Evolutionary conservation across 306 rosid genomes (phyloP).

Genomic region (Dryas octopetala): DNA sequence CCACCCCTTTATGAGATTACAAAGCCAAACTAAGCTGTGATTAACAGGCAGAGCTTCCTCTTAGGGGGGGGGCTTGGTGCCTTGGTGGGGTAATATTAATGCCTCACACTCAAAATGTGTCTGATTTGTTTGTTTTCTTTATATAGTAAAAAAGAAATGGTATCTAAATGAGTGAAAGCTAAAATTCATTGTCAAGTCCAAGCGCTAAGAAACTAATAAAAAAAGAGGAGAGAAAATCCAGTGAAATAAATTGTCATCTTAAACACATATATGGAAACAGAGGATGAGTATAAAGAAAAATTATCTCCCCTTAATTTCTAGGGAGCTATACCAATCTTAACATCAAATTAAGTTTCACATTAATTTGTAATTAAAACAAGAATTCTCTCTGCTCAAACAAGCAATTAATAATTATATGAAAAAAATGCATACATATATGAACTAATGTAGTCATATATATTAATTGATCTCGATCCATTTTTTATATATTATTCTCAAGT

Average conservation of each 20-base stretch:
- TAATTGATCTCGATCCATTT: neutral
- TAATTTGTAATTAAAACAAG: neutral
- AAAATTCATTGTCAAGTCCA: neutral
- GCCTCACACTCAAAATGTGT: too few species aligned
- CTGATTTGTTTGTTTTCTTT: too few species aligned
- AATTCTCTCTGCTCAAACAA: constrained; percentile 7
- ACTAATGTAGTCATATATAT: neutral
- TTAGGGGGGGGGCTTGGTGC: too few species aligned
- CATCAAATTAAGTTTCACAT: constrained; percentile 6
- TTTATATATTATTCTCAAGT: neutral
- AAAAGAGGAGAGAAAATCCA: neutral
- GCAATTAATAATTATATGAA: neutral
- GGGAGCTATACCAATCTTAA: constrained; percentile 6
- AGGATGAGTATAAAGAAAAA: neutral
- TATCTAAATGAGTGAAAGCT: neutral
- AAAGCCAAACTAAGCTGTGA: neutral
- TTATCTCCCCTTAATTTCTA: neutral
- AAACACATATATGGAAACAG: neutral
- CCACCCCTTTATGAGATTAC: neutral
- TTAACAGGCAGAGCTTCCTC: neutral
- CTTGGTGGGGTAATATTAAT: too few species aligned
- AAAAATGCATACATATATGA: neutral
- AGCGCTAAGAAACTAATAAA: neutral
- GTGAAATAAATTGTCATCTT: neutral
- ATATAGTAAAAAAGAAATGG: too few species aligned